Evolutionary conservation across 345 rosid genomes (phyloP).

Genomic region (Melaleuca quinquenervia): DNA sequence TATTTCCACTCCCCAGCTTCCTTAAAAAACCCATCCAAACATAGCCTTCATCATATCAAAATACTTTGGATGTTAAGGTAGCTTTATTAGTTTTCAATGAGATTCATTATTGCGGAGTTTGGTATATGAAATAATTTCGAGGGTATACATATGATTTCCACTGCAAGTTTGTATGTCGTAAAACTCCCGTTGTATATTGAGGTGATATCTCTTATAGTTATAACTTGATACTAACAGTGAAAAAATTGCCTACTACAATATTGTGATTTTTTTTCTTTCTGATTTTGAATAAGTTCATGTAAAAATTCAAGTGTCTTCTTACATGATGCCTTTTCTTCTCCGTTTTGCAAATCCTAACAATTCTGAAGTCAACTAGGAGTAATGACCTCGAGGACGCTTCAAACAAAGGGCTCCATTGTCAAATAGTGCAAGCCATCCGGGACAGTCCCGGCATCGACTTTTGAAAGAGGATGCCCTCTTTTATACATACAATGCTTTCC

Average conservation of each 20-base stretch:
- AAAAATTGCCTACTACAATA: neutral
- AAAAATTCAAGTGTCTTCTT: neutral
- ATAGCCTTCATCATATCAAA: too few relatives aligned
- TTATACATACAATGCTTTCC: neutral
- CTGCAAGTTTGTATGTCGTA: too few relatives aligned
- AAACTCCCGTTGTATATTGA: neutral
- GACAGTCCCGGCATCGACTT: neutral
- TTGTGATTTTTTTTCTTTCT: neutral
- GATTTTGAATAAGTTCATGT: neutral
- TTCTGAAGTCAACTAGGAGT: too few relatives aligned
- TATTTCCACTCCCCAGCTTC: too few relatives aligned
- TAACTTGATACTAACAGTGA: neutral
- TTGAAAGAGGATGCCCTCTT: neutral
- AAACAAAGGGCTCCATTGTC: neutral
- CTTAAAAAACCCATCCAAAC: too few relatives aligned
- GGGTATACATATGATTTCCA: neutral
- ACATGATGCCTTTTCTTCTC: neutral
- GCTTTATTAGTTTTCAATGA: neutral
- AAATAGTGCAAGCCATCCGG: neutral
- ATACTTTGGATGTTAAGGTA: neutral
- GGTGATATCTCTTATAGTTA: neutral
- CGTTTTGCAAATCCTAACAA: neutral
- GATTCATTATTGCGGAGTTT: neutral
- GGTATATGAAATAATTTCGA: neutral
- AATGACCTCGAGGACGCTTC: neutral